Evolutionary conservation across 495 filamentous ascomycete species (phyloP).

Genomic region (Penicillium egyptiacum): DNA sequence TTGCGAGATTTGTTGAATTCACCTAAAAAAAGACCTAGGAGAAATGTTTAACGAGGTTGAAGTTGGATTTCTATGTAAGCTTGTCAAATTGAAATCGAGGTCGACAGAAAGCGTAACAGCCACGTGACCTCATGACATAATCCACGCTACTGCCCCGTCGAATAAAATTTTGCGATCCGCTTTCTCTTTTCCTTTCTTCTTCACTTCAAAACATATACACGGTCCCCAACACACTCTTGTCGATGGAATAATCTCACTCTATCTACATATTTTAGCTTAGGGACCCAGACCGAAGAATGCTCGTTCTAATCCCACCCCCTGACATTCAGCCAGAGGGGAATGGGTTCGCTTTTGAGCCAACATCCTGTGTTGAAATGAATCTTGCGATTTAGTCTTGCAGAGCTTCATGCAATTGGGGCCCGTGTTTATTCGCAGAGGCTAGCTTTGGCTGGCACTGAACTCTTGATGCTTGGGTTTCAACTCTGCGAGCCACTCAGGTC

Average conservation of each 20-base stretch:
- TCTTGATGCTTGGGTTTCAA: constrained; percentile 5
- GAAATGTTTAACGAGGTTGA: too few relatives aligned
- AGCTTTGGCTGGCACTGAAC: not conserved
- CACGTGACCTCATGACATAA: constrained; percentile 11
- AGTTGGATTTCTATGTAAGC: too few relatives aligned
- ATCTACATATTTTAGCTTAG: constrained; percentile 44
- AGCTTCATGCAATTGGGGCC: not conserved
- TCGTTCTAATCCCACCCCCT: constrained; percentile 53
- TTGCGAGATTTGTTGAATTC: too few relatives aligned
- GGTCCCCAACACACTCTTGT: constrained; percentile 49
- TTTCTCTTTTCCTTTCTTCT: constrained; percentile 26
- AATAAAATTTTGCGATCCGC: constrained; percentile 21
- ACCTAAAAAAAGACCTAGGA: too few relatives aligned
- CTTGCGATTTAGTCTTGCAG: not conserved
- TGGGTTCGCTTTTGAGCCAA: constrained; percentile 55
- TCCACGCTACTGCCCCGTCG: constrained; percentile 2
- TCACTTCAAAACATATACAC: constrained; percentile 26
- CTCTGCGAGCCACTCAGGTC: not conserved
- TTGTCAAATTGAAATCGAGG: not conserved
- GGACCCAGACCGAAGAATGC: constrained; percentile 49
- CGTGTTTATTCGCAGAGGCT: not conserved
- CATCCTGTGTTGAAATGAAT: constrained; percentile 19
- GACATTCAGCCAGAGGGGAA: constrained; percentile 33
- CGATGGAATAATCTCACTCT: constrained; percentile 34
- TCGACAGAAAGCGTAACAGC: too few relatives aligned